phyloP scores from a whole-genome alignment of 2,329 filamentous ascomycete genomes.

The Alternaria gaisen region DNA sequence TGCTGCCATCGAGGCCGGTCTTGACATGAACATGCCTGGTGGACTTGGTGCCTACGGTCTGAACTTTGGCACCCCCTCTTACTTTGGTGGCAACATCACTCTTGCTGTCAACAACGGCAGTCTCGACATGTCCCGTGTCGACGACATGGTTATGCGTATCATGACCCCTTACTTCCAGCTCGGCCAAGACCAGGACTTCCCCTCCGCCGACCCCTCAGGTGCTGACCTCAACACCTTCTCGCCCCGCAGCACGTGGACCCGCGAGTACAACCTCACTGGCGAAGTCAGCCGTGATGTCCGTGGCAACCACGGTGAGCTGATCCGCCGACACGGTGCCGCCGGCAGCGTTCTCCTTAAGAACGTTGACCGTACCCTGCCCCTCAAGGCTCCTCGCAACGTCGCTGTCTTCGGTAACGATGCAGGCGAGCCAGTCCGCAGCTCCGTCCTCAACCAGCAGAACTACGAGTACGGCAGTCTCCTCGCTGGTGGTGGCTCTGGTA shows the following conservation, averaged over 20 bases:
- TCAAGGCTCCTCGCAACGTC: conserved; percentile 61
- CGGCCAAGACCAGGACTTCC: conserved; percentile 54
- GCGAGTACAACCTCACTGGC: conserved; percentile 48
- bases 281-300: conserved; percentile 47
- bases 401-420: conserved; percentile 62
- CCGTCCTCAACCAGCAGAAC: conserved; percentile 47
- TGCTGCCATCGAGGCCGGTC: conserved; percentile 48
- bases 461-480: conserved; percentile 55
- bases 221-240: conserved; percentile 51
- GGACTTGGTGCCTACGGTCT: conserved; percentile 43
- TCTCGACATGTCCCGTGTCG: conserved; percentile 51
- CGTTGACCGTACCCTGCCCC: conserved; percentile 57
- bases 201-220: conserved; percentile 47
- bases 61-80: conserved; percentile 46
- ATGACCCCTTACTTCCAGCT: conserved; percentile 58
- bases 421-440: conserved; percentile 57
- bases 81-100: conserved; percentile 57
- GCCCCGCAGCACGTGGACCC: conserved; percentile 47
- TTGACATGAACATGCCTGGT: conserved; percentile 60
- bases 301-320: conserved; percentile 53
- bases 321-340: conserved; percentile 54
- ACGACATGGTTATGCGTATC: conserved; percentile 59
- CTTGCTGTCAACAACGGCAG: conserved; percentile 53
- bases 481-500: conserved; percentile 55
- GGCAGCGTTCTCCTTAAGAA: conserved; percentile 61